Percentiles rank a stretch among this genome's conserved stretches.
These are phyloP conservation scores for Lepraria neglecta DNA, from an alignment of 495 filamentous ascomycete genomes.

Conservation along the genomic window DNA sequence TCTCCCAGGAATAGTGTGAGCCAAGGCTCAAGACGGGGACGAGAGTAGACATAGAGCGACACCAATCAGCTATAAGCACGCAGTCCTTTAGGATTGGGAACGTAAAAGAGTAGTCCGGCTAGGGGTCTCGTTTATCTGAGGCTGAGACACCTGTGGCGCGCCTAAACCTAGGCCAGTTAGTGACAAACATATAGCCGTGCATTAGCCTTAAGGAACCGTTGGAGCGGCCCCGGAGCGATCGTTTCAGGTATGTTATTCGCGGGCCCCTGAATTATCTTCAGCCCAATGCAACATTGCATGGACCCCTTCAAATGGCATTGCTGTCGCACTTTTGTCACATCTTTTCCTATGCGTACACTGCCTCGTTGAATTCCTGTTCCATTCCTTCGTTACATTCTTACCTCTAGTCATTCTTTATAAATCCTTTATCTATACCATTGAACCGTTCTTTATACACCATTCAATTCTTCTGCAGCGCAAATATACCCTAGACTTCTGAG, in stretches of 20 bases:
- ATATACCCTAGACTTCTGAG: background rate
- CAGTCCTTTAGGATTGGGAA: too few species aligned
- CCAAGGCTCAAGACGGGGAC: too few species aligned
- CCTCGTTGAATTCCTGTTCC: background rate
- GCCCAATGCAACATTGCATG: too few species aligned
- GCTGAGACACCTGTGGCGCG: too few species aligned
- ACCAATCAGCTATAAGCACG: too few species aligned
- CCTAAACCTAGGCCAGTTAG: too few species aligned
- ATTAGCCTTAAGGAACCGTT: background rate
- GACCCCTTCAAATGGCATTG: background rate
- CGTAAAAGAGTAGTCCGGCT: too few species aligned
- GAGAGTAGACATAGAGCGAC: too few species aligned
- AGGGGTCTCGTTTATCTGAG: too few species aligned
- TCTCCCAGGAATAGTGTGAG: too few species aligned
- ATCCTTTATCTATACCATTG: background rate
- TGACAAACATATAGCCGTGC: background rate
- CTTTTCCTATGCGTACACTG: background rate
- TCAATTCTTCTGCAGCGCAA: too few species aligned
- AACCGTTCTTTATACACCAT: background rate
- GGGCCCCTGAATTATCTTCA: background rate
- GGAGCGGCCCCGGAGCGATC: background rate
- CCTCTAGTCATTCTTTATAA: background rate
- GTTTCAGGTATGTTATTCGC: slow-evolving; percentile 3
- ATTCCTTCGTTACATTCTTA: background rate
- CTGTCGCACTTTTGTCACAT: background rate